Percentiles rank a stretch among this genome's conserved stretches.
Evolutionary conservation across 2,329 filamentous ascomycete species (phyloP).

Genomic region (Cadophora malorum): DNA sequence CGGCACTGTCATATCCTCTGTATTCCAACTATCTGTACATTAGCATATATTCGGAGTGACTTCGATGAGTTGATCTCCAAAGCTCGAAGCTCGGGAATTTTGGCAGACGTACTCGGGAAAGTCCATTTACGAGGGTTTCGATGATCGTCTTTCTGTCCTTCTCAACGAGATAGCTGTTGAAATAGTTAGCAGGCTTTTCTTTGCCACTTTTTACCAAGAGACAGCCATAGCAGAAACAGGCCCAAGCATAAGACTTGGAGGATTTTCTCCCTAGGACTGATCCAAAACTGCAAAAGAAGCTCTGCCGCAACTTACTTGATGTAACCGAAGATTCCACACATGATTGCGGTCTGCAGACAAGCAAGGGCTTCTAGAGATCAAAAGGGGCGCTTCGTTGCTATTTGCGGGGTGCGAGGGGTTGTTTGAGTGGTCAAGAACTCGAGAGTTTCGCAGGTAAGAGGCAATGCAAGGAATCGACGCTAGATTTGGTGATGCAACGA

Average conservation of each 20-base stretch:
- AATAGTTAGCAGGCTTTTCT: conserved; percentile 14
- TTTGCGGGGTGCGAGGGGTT: conserved; percentile 13
- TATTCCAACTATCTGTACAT: conserved; percentile 72
- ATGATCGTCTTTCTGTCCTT: conserved; percentile 97
- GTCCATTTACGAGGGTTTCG: conserved; percentile 94
- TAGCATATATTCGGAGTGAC: neutral
- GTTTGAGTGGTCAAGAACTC: neutral
- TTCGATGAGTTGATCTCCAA: neutral
- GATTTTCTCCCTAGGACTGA: neutral
- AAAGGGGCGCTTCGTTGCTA: conserved; percentile 16
- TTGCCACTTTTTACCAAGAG: neutral
- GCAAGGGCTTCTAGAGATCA: neutral
- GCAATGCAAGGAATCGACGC: conserved; percentile 13
- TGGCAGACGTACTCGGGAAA: conserved; percentile 66
- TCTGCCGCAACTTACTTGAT: conserved; percentile 19
- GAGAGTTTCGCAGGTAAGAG: neutral
- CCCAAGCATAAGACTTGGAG: neutral
- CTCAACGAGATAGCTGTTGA: conserved; percentile 89
- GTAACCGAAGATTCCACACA: conserved; percentile 28
- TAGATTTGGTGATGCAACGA: conserved; percentile 2
- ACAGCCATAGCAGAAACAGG: neutral
- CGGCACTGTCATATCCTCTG: conserved; percentile 97
- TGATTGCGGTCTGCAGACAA: conserved; percentile 13
- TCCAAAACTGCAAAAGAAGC: neutral
- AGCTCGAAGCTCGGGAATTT: neutral